A percentile compares a stretch with the other conserved stretches of the same genome.
Evolutionary conservation across 2,329 filamentous ascomycete species (phyloP).

Genomic region (Aspergillus sp.): DNA sequence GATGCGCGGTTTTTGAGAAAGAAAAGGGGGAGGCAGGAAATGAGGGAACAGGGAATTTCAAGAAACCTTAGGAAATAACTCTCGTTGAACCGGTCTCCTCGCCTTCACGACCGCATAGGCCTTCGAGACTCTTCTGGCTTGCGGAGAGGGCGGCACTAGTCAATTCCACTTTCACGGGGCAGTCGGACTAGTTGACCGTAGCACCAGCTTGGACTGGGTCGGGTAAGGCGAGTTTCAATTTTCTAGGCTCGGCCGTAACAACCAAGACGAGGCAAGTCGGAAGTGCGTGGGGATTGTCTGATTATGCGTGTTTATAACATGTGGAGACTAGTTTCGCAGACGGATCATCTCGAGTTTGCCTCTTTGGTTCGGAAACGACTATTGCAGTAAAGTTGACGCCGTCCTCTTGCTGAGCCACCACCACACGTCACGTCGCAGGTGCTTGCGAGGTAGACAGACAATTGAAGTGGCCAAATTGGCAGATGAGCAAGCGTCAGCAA

Average conservation of each 20-base stretch:
- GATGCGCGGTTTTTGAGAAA: not conserved
- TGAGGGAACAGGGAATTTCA: not conserved
- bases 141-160: not conserved
- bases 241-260: not conserved
- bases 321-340: not conserved
- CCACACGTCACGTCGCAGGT: not conserved
- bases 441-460: not conserved
- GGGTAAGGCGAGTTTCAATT: not conserved
- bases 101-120: not conserved
- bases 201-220: not conserved
- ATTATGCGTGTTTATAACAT: not conserved
- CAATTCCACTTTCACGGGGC: not conserved
- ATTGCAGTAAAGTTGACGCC: not conserved
- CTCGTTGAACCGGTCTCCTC: not conserved
- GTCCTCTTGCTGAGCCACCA: not conserved
- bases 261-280: not conserved
- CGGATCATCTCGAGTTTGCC: not conserved
- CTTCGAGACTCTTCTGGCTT: slow-evolving; percentile 1
- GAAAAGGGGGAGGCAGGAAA: not conserved
- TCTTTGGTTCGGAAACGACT: not conserved
- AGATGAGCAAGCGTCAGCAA: not conserved
- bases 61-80: not conserved
- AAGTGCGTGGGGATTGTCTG: not conserved
- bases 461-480: not conserved
- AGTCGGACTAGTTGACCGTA: not conserved